Conservation (phyloP, 768 basidiomycete genomes). For the Tylopilus subfusipes region DNA sequence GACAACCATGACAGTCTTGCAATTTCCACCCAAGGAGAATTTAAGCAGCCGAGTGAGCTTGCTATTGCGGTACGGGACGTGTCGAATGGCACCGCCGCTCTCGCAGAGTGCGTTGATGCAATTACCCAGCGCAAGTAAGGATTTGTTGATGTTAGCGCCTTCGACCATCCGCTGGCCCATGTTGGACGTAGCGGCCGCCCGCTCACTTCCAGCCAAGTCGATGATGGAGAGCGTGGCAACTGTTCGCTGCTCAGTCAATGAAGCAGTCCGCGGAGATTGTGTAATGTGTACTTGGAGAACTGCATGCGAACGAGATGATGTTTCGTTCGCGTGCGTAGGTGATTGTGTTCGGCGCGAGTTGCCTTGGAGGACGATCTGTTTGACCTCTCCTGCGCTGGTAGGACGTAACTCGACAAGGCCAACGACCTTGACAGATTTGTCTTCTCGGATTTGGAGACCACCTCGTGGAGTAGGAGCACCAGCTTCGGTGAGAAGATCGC, state of each 20-base stretch:
- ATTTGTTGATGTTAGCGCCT: conserved; percentile 99
- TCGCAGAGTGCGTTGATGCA: conserved; percentile 99
- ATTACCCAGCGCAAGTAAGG: conserved; percentile 92
- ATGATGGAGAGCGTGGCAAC: conserved; percentile 96
- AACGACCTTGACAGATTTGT: conserved; percentile 87
- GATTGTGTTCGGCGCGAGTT: conserved; percentile 89
- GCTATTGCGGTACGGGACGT: conserved; percentile 96
- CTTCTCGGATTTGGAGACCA: conserved; percentile 90
- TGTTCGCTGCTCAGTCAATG: conserved; percentile 74
- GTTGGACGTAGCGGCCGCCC: conserved; percentile 93
- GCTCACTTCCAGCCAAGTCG: conserved; percentile 95
- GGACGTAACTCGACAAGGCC: conserved; percentile 82
- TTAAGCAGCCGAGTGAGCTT: conserved; percentile 97
- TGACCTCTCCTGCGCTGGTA: conserved; percentile 84
- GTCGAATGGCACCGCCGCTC: conserved; percentile 81
- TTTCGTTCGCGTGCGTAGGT: conserved; percentile 94
- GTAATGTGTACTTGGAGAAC: conserved; percentile 94
- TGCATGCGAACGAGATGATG: conserved; percentile 95
- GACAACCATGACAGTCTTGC: conserved; percentile 99
- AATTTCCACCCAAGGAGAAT: conserved; percentile 97
- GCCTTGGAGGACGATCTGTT: conserved; percentile 86
- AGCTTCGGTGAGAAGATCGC: conserved; percentile 84
- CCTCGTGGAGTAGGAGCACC: conserved; percentile 64
- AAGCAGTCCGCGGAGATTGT: conserved; percentile 81
- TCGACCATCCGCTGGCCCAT: conserved; percentile 99